Conservation (phyloP, 2,329 filamentous ascomycete species). For the Hymenoscyphus infarciens region DNA sequence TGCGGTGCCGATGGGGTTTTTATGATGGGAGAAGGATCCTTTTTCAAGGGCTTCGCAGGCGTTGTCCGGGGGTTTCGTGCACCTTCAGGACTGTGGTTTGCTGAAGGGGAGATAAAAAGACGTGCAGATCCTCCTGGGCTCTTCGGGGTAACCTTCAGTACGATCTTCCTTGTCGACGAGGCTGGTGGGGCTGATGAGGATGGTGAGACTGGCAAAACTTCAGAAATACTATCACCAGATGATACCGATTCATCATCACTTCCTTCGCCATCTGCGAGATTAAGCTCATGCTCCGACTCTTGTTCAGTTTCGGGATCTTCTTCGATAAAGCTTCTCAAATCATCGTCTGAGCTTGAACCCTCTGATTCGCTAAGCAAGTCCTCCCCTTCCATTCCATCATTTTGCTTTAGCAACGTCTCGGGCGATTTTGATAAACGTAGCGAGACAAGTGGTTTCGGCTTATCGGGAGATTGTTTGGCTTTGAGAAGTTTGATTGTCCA, state of each 20-base stretch:
- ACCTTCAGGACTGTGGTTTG: neutral
- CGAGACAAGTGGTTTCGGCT: constrained; percentile 9
- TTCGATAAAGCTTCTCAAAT: constrained; percentile 46
- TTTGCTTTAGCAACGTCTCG: neutral
- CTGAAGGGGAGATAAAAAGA: neutral
- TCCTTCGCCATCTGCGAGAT: constrained; percentile 29
- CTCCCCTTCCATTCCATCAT: constrained; percentile 27
- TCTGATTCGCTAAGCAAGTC: constrained; percentile 25
- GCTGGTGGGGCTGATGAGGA: constrained; percentile 11
- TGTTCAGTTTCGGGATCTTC: constrained; percentile 18
- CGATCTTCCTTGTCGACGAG: neutral
- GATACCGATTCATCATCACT: constrained; percentile 21
- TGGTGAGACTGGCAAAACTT: constrained; percentile 15
- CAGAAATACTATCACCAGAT: constrained; percentile 19
- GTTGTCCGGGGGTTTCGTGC: neutral
- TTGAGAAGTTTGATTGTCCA: constrained; percentile 50
- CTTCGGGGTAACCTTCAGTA: neutral
- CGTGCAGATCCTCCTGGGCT: neutral
- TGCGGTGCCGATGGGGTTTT: neutral
- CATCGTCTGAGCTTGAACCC: constrained; percentile 40
- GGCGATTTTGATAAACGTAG: neutral
- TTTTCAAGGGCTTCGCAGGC: neutral
- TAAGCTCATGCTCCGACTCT: constrained; percentile 19
- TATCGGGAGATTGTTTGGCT: constrained; percentile 42
- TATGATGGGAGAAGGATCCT: neutral